A percentile compares a stretch with the other conserved stretches of the same genome.
These are phyloP conservation scores for Candida dajiaensis DNA, from an alignment of 805 yeast genomes.

Conservation along the genomic window DNA sequence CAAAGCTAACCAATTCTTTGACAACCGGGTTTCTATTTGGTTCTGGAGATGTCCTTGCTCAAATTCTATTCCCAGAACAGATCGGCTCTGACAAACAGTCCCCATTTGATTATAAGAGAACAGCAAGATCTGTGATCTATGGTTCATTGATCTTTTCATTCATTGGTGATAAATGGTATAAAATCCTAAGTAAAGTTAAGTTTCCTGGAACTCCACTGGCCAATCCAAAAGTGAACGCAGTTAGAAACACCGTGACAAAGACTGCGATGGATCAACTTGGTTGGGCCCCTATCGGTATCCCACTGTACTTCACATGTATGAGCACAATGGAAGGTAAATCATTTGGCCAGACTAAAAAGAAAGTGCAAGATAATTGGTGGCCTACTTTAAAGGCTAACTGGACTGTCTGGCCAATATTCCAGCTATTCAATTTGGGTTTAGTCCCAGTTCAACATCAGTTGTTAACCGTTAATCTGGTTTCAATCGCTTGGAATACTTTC, in stretches of 20 bases:
- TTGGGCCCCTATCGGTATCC: slow-evolving; percentile 77
- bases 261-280: slow-evolving; percentile 66
- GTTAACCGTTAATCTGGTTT: slow-evolving; percentile 60
- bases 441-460: slow-evolving; percentile 71
- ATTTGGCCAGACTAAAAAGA: slow-evolving; percentile 32
- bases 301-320: slow-evolving; percentile 65
- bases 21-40: slow-evolving; percentile 63
- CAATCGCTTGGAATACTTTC: slow-evolving; percentile 82
- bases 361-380: slow-evolving; percentile 50
- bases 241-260: slow-evolving; percentile 36
- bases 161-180: slow-evolving; percentile 68
- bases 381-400: slow-evolving; percentile 70
- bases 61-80: slow-evolving; percentile 37
- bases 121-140: slow-evolving; percentile 58
- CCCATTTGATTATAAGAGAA: slow-evolving; percentile 48
- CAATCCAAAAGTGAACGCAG: slow-evolving; percentile 14
- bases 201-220: slow-evolving; percentile 26
- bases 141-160: slow-evolving; percentile 77
- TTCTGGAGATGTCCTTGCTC: slow-evolving; percentile 72
- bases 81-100: slow-evolving; percentile 1
- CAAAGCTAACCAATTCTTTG: slow-evolving; percentile 47
- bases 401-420: slow-evolving; percentile 89
- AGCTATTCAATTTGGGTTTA: slow-evolving; percentile 65
- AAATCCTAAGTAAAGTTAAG: slow-evolving; percentile 37
- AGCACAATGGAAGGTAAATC: slow-evolving; percentile 56